Conservation (phyloP, 225 moss, liverwort and hornwort genomes). For the Polytrichum commune region DNA sequence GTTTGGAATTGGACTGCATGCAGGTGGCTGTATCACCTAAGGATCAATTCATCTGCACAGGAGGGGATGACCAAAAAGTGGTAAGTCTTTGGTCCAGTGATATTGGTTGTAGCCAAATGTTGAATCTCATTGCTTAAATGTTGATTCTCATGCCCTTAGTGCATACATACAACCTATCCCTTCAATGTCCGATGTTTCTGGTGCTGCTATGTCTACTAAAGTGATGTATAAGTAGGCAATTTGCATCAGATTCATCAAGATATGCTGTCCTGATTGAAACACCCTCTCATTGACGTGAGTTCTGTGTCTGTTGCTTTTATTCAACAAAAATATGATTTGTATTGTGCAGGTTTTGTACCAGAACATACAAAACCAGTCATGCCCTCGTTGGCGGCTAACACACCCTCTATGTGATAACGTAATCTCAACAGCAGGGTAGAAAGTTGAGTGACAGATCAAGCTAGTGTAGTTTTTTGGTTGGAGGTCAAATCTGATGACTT, state of each 20-base stretch:
- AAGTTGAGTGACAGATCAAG: conserved; percentile 5
- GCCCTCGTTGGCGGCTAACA: conserved; percentile 42
- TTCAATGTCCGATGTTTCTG: background rate
- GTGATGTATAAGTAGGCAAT: background rate
- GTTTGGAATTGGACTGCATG: conserved; percentile 5
- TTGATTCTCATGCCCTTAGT: too few species aligned
- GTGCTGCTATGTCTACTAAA: background rate
- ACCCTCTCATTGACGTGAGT: too few species aligned
- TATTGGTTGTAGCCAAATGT: background rate
- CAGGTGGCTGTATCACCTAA: conserved; percentile 47
- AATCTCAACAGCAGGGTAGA: conserved; percentile 13
- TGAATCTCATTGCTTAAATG: background rate
- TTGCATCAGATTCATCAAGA: conserved; percentile 3
- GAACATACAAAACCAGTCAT: conserved; percentile 27
- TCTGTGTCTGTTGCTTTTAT: background rate
- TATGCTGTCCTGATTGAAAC: too few species aligned
- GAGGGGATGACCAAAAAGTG: conserved; percentile 69
- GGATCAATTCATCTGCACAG: conserved; percentile 56
- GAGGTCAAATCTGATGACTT: too few species aligned
- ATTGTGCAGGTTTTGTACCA: conserved; percentile 50
- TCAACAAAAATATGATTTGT: background rate
- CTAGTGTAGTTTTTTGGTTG: background rate
- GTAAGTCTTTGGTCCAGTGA: conserved; percentile 15
- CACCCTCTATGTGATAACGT: conserved; percentile 36
- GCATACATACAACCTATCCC: background rate